These are phyloP conservation scores for Salvia sclarea DNA, from an alignment of 305 asterid genomes.

Conservation along the genomic window DNA sequence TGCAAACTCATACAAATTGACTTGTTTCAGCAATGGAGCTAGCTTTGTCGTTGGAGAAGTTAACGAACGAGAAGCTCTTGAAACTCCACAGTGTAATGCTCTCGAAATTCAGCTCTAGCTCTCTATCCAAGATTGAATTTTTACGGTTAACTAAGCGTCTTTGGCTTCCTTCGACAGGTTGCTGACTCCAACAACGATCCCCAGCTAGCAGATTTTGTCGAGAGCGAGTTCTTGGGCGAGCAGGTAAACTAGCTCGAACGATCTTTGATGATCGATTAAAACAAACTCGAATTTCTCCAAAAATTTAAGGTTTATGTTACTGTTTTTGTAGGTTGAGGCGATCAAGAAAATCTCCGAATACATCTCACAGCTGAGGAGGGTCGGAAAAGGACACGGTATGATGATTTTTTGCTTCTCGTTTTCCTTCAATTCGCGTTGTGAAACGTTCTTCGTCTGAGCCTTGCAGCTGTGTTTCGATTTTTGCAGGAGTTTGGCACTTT, in stretches of 20 bases:
- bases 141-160: neutral
- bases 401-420: neutral
- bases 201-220: slow-evolving; percentile 72
- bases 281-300: neutral
- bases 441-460: neutral
- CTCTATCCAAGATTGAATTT: neutral
- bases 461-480: neutral
- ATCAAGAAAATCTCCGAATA: slow-evolving; percentile 75
- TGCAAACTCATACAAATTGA: too few species aligned
- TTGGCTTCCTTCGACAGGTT: slow-evolving; percentile 44
- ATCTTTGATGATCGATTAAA: neutral
- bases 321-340: slow-evolving; percentile 55
- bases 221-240: slow-evolving; percentile 69
- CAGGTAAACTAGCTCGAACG: slow-evolving; percentile 61
- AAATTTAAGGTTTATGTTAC: neutral
- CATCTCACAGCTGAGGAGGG: slow-evolving; percentile 78
- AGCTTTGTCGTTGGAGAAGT: slow-evolving; percentile 80
- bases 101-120: slow-evolving; percentile 5
- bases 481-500: slow-evolving; percentile 88
- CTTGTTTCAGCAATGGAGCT: slow-evolving; percentile 79
- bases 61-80: slow-evolving; percentile 65
- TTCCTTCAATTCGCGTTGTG: neutral
- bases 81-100: slow-evolving; percentile 56
- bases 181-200: slow-evolving; percentile 65
- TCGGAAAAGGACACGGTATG: slow-evolving; percentile 92